Percentiles rank a stretch among this genome's conserved stretches.
phyloP scores from a whole-genome alignment of 169 alveolate species.

The Babesia ovis region DNA sequence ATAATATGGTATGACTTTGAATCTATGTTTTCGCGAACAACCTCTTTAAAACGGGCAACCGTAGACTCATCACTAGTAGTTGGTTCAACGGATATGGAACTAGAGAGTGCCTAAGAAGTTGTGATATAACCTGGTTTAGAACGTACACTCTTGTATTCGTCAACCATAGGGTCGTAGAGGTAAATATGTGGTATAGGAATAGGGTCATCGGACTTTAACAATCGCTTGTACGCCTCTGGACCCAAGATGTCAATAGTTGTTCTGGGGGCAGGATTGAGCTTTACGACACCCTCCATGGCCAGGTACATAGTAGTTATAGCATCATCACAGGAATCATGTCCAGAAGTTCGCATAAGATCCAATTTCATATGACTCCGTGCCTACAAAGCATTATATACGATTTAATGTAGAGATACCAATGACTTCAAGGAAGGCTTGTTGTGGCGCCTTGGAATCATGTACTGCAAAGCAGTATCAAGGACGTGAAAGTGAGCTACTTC shows the following conservation, averaged over 20 bases:
- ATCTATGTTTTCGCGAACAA: background rate
- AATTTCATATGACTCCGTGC: conserved; percentile 51
- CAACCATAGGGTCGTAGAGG: conserved; percentile 18
- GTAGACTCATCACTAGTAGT: conserved; percentile 1
- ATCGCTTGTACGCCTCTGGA: background rate
- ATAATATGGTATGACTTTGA: background rate
- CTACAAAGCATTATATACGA: conserved; percentile 8
- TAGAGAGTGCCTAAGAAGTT: no score
- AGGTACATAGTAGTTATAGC: conserved; percentile 65
- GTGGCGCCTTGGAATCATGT: conserved; percentile 7
- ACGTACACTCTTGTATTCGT: conserved; percentile 5
- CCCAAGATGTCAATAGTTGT: background rate
- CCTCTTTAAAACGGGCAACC: background rate
- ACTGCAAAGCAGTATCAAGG: conserved; percentile 61
- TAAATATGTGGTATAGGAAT: background rate
- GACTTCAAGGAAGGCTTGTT: conserved; percentile 41
- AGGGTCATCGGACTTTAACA: background rate
- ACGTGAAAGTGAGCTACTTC: conserved; percentile 51
- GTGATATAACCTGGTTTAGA: no score
- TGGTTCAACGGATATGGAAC: background rate
- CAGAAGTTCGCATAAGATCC: conserved; percentile 53
- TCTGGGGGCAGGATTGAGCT: background rate
- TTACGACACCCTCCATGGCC: conserved; percentile 56
- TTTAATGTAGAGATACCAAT: conserved; percentile 4
- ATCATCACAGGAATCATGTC: conserved; percentile 71